Base-by-base conservation (phyloP, 2,329 filamentous ascomycete species). In the Cladosporium sp. region DNA sequence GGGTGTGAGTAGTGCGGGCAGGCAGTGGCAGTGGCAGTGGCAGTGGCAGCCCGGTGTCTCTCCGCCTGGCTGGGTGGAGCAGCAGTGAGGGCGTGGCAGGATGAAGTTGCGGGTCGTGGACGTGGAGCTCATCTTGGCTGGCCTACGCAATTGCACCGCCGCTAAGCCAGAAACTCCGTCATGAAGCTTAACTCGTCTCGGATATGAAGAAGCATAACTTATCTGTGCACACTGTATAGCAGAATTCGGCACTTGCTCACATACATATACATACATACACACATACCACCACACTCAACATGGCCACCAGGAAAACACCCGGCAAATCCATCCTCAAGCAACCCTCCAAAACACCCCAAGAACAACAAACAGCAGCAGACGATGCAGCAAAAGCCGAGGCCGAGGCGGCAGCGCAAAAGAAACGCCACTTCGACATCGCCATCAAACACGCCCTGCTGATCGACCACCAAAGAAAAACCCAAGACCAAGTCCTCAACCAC, bases 381-480 rank as follows among this genome's bases (percentile, higher is more conserved):
- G 59, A 72, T 65, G 71, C 76, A 71, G 68, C 75, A 71, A 65
- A 76, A 63, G 67, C 68, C 7, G 72, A 75, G 44, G 63, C 54
- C 14, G 63, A 65, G 26, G 59, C 59, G 8, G 41, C 65, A 32
- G 51, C 57, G 14, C 69, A 74, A 72, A 73, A 80, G 74, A 74
- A 76, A 66, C 77, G 78, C 71, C 80, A 83, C 71, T 78, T 80
- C n/a, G 85, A 89, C 67, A 85, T 92, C 65, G 94, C 93, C 59
- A 80, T 95, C 67, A 87, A 92, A 74, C 93, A 97, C 81, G 94
- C 94, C 51, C 86, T 86, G 71, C 87, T 92, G 64, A 88, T 97
- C 61, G 91, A 97, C 78, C 85, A 92, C 71, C 91, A 91, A 74
- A 96, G 94, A 78, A 87, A 91, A 59, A 84, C 91, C 70, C 90